Evolutionary conservation across 805 yeast genomes (phyloP).

Genomic region (Blastobotrys parvus): DNA sequence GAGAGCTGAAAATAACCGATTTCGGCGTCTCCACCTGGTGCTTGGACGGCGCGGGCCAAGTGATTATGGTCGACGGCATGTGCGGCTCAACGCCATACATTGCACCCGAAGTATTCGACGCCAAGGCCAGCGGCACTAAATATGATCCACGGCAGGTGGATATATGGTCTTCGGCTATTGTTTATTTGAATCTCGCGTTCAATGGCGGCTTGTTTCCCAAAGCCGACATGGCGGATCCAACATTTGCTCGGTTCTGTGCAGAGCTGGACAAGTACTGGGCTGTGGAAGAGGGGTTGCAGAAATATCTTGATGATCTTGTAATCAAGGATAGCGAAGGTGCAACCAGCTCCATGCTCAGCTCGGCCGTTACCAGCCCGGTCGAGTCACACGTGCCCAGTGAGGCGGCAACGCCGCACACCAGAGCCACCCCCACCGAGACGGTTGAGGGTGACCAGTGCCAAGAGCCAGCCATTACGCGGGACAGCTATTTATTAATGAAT

Average conservation of each 20-base stretch:
- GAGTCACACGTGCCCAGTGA: neutral
- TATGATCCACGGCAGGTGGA: constrained; percentile 81
- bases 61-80: constrained; percentile 56
- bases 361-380: neutral
- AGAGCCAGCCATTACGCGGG: neutral
- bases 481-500: neutral
- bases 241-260: constrained; percentile 14
- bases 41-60: constrained; percentile 32
- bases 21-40: constrained; percentile 74
- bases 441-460: neutral
- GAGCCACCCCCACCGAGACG: neutral
- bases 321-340: neutral
- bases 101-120: constrained; percentile 68
- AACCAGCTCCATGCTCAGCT: neutral
- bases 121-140: constrained; percentile 23
- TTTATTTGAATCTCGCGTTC: constrained; percentile 72
- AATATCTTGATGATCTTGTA: neutral
- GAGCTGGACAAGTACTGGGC: constrained; percentile 14
- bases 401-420: neutral
- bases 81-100: constrained; percentile 86
- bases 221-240: constrained; percentile 22
- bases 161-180: constrained; percentile 90
- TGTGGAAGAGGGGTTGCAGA: constrained; percentile 7
- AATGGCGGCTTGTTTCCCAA: constrained; percentile 25
- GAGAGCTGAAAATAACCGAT: constrained; percentile 74